Conservation (phyloP, 805 yeast species). For the Torulaspora franciscae region DNA sequence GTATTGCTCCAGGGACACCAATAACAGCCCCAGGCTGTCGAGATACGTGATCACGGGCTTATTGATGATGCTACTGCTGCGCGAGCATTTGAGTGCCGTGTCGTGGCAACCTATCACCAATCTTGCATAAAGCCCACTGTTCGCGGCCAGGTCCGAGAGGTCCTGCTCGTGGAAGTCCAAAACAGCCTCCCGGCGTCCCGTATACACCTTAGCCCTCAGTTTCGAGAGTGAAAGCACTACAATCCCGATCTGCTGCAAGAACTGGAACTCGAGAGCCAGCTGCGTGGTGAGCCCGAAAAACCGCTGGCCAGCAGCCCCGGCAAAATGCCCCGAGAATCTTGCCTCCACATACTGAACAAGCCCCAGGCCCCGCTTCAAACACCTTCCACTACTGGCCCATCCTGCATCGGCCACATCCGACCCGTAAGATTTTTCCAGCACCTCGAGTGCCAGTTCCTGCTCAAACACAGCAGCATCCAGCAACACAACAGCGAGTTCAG, state of each 20-base stretch:
- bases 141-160: conserved; percentile 23
- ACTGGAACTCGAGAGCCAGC: conserved; percentile 16
- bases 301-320: background rate
- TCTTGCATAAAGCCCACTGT: conserved; percentile 28
- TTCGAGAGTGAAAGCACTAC: conserved; percentile 32
- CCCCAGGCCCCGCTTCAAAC: conserved; percentile 29
- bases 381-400: conserved; percentile 30
- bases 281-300: conserved; percentile 7
- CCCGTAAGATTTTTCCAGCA: conserved; percentile 27
- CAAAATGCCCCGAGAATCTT: background rate
- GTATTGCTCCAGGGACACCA: conserved; percentile 31
- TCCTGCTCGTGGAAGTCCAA: conserved; percentile 32
- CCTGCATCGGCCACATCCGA: conserved; percentile 15
- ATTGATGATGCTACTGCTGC: conserved; percentile 11
- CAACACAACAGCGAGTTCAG: conserved; percentile 10
- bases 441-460: conserved; percentile 21
- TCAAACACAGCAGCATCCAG: conserved; percentile 23
- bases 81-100: conserved; percentile 12
- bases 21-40: conserved; percentile 22
- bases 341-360: conserved; percentile 19
- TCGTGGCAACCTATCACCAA: conserved; percentile 31
- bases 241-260: conserved; percentile 31
- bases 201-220: conserved; percentile 24
- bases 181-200: conserved; percentile 22
- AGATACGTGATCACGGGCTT: conserved; percentile 18